These are phyloP conservation scores for Oxyria digyna DNA, from an alignment of 148 eudicot genomes.

Conservation along the genomic window DNA sequence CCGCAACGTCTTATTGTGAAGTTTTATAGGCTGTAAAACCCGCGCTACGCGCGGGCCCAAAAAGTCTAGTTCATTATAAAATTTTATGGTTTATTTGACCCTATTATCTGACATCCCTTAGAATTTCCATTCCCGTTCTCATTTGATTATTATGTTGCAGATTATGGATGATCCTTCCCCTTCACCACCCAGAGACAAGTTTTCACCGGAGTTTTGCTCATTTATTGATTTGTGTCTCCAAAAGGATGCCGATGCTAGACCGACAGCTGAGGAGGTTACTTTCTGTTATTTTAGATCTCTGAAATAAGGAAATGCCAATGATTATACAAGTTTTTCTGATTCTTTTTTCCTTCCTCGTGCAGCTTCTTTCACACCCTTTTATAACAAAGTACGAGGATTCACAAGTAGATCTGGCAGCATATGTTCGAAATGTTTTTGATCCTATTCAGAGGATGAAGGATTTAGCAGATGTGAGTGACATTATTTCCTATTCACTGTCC, in stretches of 20 bases:
- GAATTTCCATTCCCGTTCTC: not conserved
- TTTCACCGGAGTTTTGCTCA: conserved; percentile 83
- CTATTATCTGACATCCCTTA: not conserved
- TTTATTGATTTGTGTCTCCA: conserved; percentile 78
- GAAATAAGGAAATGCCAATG: not conserved
- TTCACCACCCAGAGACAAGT: conserved; percentile 47
- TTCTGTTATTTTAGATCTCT: not conserved
- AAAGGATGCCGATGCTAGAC: conserved; percentile 76
- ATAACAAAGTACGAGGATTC: conserved; percentile 53
- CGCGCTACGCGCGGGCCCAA: too few relatives aligned
- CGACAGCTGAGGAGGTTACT: conserved; percentile 84
- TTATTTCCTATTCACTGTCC: not conserved
- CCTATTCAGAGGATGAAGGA: conserved; percentile 87
- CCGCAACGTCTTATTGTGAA: too few relatives aligned
- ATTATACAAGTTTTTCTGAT: not conserved
- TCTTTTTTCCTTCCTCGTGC: conserved; percentile 14
- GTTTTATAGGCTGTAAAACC: too few relatives aligned
- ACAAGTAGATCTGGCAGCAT: conserved; percentile 56
- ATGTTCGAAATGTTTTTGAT: conserved; percentile 65
- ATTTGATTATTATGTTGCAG: conserved; percentile 21
- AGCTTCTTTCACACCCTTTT: conserved; percentile 93
- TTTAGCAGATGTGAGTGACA: conserved; percentile 70
- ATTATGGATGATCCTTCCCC: conserved; percentile 97
- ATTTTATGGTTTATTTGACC: too few relatives aligned
- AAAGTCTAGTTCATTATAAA: too few relatives aligned